These are phyloP conservation scores for Datura wrightii DNA, from an alignment of 257 asterid species.

Conservation along the genomic window DNA sequence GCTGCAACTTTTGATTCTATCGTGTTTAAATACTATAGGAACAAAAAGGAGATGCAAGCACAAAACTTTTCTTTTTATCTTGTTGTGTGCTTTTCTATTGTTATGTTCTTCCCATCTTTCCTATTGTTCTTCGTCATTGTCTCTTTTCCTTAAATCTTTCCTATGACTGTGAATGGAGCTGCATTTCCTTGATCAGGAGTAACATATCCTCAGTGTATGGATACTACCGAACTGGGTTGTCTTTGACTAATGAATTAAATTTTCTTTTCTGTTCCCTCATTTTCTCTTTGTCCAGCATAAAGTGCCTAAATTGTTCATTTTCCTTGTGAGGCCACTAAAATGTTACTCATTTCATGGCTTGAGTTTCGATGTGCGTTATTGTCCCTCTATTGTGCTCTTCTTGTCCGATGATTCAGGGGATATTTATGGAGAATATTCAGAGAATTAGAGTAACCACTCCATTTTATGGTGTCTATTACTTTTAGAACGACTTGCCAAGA, in stretches of 20 bases:
- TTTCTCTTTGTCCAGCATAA: neutral
- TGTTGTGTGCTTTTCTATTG: neutral
- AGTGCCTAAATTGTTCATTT: neutral
- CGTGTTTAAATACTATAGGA: neutral
- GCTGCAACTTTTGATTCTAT: neutral
- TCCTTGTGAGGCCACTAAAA: neutral
- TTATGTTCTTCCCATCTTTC: neutral
- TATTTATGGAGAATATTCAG: neutral
- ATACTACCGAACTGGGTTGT: neutral
- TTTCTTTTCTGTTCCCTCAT: neutral
- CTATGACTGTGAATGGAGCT: constrained; percentile 6
- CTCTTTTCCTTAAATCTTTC: constrained; percentile 12
- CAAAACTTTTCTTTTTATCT: neutral
- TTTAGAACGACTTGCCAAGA: neutral
- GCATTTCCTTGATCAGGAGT: constrained; percentile 6
- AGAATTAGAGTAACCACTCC: neutral
- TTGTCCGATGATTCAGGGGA: constrained; percentile 1
- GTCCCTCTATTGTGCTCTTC: neutral
- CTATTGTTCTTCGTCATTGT: neutral
- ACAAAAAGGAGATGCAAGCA: constrained; percentile 19
- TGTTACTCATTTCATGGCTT: neutral
- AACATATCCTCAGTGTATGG: constrained; percentile 2
- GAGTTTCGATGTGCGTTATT: neutral
- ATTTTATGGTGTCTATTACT: neutral
- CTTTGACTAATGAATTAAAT: constrained; percentile 11